Evolutionary conservation across 148 eudicot species (phyloP).

Genomic region (Gaultheria prostrata): DNA sequence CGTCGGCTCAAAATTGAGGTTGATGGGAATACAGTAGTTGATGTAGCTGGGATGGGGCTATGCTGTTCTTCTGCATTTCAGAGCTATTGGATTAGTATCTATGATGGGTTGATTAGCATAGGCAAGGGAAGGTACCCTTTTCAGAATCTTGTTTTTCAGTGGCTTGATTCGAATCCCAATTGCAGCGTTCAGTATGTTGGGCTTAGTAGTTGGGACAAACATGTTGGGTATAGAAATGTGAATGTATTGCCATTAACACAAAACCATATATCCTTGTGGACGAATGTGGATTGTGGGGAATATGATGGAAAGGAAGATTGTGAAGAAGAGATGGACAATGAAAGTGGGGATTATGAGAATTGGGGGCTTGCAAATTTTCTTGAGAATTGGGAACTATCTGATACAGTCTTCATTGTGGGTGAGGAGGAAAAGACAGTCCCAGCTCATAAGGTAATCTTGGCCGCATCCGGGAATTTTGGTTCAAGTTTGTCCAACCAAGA

Average conservation of each 20-base stretch:
- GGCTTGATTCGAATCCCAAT: slow-evolving; percentile 91
- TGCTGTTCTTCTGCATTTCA: slow-evolving; percentile 77
- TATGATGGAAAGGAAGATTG: slow-evolving; percentile 45
- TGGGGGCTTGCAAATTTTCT: slow-evolving; percentile 82
- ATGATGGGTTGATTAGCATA: slow-evolving; percentile 87
- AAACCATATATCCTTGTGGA: slow-evolving; percentile 85
- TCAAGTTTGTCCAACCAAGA: slow-evolving; percentile 41
- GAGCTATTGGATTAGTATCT: slow-evolving; percentile 93
- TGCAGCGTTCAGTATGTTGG: slow-evolving; percentile 85
- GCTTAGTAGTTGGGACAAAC: slow-evolving; percentile 96
- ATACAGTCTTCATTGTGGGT: slow-evolving; percentile 74
- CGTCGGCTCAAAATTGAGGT: slow-evolving; percentile 75
- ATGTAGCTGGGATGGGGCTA: slow-evolving; percentile 73
- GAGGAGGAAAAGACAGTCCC: slow-evolving; percentile 71
- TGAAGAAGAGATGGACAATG: slow-evolving; percentile 53
- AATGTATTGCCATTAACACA: slow-evolving; percentile 76
- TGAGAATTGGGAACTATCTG: slow-evolving; percentile 89
- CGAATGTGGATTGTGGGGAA: slow-evolving; percentile 61
- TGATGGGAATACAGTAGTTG: slow-evolving; percentile 81
- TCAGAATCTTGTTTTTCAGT: slow-evolving; percentile 86
- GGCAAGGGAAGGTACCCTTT: slow-evolving; percentile 96
- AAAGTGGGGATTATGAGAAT: slow-evolving; percentile 38
- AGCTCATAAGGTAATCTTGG: slow-evolving; percentile 79
- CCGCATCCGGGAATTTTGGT: slow-evolving; percentile 64
- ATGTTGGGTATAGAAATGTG: slow-evolving; percentile 91